phyloP scores from a whole-genome alignment of 2,329 filamentous ascomycete species.

The Fusarium papillatum region DNA sequence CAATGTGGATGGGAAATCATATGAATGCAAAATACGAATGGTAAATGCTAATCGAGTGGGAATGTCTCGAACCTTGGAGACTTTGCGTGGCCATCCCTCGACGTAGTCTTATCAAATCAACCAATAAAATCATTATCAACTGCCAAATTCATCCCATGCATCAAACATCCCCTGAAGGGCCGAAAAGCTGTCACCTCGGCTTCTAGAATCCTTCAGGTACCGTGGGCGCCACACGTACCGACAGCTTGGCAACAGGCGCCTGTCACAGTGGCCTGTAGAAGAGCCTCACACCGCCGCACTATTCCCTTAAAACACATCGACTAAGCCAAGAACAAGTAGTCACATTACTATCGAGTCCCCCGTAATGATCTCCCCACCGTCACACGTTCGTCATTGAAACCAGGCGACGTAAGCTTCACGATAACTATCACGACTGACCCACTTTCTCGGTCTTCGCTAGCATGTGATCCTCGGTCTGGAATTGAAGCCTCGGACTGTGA shows the following conservation, averaged over 20 bases:
- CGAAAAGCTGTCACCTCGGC: background rate
- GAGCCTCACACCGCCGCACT: background rate
- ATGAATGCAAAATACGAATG: background rate
- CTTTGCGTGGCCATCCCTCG: background rate
- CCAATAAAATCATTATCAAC: background rate
- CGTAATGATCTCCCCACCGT: constrained; percentile 2
- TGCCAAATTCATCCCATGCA: background rate
- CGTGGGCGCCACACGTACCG: background rate
- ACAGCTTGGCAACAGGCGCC: background rate
- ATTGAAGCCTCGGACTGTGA: background rate
- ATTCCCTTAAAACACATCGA: background rate
- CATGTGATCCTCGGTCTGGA: constrained; percentile 3
- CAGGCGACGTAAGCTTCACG: constrained; percentile 2
- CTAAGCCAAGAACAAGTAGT: background rate
- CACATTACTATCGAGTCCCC: background rate
- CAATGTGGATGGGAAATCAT: background rate
- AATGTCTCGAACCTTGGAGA: background rate
- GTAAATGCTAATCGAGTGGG: background rate
- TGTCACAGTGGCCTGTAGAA: background rate
- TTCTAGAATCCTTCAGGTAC: constrained; percentile 3
- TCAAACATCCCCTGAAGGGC: background rate
- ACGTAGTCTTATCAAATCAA: background rate
- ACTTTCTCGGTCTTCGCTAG: background rate
- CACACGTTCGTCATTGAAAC: background rate
- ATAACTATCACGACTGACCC: background rate